phyloP scores from a whole-genome alignment of 176 grass and related monocot species.

The Phoenix dactylifera region DNA sequence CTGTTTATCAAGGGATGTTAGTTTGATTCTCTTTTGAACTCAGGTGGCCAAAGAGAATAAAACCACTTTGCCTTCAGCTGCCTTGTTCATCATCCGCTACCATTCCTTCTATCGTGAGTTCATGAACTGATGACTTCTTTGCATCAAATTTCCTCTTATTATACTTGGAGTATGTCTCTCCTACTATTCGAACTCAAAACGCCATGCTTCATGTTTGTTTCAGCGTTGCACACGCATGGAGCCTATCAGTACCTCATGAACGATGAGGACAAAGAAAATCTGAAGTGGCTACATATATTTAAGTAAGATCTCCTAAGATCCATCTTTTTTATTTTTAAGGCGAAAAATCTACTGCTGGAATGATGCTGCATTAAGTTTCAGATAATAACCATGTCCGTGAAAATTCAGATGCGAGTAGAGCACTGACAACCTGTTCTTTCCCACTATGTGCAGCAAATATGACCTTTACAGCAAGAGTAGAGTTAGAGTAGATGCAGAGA shows the following conservation, averaged over 20 bases:
- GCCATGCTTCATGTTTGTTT: background rate
- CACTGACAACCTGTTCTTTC: background rate
- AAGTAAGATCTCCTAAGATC: conserved; percentile 34
- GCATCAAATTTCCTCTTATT: no score
- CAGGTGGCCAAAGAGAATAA: conserved; percentile 63
- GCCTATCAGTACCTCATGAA: conserved; percentile 80
- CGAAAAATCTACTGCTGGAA: no score
- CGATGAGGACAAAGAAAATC: conserved; percentile 77
- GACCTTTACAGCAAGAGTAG: conserved; percentile 96
- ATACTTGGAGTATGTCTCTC: no score
- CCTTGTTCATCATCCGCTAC: conserved; percentile 90
- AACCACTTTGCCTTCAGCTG: conserved; percentile 68
- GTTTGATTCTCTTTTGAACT: background rate
- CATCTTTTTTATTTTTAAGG: no score
- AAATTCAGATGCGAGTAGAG: no score
- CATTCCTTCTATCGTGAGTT: conserved; percentile 89
- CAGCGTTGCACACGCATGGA: conserved; percentile 85
- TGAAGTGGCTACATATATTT: conserved; percentile 89
- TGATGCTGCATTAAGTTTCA: no score
- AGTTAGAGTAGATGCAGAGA: conserved; percentile 64
- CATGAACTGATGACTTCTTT: background rate
- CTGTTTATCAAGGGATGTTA: no score
- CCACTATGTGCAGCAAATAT: conserved; percentile 63
- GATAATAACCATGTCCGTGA: no score
- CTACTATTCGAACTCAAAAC: no score